phyloP scores from a whole-genome alignment of 129 eudicot genomes.

The Glebionis coronaria region DNA sequence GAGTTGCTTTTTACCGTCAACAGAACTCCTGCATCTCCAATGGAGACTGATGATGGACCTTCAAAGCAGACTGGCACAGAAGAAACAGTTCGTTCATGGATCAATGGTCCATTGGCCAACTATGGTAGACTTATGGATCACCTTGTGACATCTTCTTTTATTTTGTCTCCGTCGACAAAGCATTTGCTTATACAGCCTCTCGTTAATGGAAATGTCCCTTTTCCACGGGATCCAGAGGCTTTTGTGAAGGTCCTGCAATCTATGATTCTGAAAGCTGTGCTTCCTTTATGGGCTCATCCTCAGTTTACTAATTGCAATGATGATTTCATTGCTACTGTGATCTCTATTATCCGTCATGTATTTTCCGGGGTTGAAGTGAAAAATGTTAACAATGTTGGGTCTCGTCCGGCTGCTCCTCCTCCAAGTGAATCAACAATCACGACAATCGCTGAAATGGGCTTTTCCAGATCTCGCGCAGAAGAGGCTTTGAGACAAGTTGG shows the following conservation, averaged over 20 bases:
- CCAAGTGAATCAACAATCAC: slow-evolving; percentile 89
- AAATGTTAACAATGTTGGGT: slow-evolving; percentile 44
- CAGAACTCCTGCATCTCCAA: slow-evolving; percentile 84
- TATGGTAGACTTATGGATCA: slow-evolving; percentile 93
- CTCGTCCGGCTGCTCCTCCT: slow-evolving; percentile 77
- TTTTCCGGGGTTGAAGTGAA: slow-evolving; percentile 93
- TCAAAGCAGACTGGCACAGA: slow-evolving; percentile 40
- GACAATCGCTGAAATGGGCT: slow-evolving; percentile 97
- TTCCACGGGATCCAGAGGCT: slow-evolving; percentile 84
- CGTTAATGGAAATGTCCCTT: slow-evolving; percentile 54
- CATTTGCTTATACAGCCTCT: slow-evolving; percentile 87
- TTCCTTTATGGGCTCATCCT: slow-evolving; percentile 85
- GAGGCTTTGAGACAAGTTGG: slow-evolving; percentile 98
- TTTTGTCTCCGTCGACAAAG: slow-evolving; percentile 82
- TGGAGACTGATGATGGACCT: slow-evolving; percentile 88
- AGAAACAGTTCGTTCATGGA: slow-evolving; percentile 66
- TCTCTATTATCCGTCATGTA: slow-evolving; percentile 72
- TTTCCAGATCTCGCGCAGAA: slow-evolving; percentile 88
- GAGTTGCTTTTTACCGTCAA: slow-evolving; percentile 78
- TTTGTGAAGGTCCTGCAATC: slow-evolving; percentile 88
- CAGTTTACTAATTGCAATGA: slow-evolving; percentile 74
- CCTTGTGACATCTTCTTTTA: slow-evolving; percentile 80
- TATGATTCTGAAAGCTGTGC: slow-evolving; percentile 75
- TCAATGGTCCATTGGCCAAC: slow-evolving; percentile 79
- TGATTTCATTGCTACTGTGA: slow-evolving; percentile 63